These are phyloP conservation scores for Somion occarium DNA, from an alignment of 1,284 basidiomycete genomes.

Conservation along the genomic window DNA sequence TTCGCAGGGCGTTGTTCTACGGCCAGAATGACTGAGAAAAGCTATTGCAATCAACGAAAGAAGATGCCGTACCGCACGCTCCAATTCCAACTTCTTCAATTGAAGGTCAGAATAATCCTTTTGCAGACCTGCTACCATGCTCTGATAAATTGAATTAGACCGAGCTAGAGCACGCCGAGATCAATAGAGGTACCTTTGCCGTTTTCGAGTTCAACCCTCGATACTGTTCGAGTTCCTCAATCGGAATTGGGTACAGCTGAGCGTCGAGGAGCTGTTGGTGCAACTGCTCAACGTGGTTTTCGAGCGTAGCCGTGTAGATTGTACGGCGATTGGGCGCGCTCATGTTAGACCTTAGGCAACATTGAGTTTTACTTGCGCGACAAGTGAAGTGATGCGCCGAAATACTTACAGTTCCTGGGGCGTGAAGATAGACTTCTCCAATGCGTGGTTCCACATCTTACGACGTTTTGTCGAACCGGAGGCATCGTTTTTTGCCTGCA, in stretches of 20 bases:
- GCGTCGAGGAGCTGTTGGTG: slow-evolving; percentile 23
- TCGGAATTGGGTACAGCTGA: slow-evolving; percentile 20
- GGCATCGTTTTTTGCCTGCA: slow-evolving; percentile 56
- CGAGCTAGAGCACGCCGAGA: not conserved
- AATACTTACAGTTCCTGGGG: slow-evolving; percentile 56
- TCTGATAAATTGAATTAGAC: slow-evolving; percentile 45
- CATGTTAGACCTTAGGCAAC: slow-evolving; percentile 42
- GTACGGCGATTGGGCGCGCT: slow-evolving; percentile 48
- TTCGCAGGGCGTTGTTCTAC: slow-evolving; percentile 4
- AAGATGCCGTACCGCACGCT: slow-evolving; percentile 49
- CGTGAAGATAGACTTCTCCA: slow-evolving; percentile 66
- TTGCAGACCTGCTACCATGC: slow-evolving; percentile 67
- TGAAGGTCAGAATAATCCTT: slow-evolving; percentile 54
- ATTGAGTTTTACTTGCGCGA: slow-evolving; percentile 27
- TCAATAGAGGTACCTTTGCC: slow-evolving; percentile 47
- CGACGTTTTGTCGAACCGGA: slow-evolving; percentile 44
- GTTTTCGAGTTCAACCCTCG: slow-evolving; percentile 54
- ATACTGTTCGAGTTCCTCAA: slow-evolving; percentile 23
- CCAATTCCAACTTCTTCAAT: slow-evolving; percentile 59
- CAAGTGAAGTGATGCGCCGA: not conserved
- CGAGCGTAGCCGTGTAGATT: slow-evolving; percentile 30
- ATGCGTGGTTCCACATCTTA: slow-evolving; percentile 69
- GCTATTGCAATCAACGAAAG: not conserved
- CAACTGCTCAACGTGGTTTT: slow-evolving; percentile 27
- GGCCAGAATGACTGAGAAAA: not conserved